Evolutionary conservation across 169 alveolate genomes (phyloP).

Genomic region (Plasmodium gaboni): DNA sequence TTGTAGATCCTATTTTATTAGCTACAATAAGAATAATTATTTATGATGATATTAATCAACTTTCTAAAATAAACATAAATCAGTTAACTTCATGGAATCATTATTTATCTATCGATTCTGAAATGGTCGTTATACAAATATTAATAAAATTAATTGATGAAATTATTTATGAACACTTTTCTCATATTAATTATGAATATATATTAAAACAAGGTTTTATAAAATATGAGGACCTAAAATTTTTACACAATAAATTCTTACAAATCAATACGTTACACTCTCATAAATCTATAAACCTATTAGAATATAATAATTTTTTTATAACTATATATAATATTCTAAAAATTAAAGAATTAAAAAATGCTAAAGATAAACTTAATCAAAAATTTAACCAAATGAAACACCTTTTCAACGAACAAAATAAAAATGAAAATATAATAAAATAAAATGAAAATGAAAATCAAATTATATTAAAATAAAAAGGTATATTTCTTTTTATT

Average conservation of each 20-base stretch:
- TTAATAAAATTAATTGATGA: slow-evolving; percentile 68
- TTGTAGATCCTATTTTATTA: slow-evolving; percentile 69
- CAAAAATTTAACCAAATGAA: slow-evolving; percentile 36
- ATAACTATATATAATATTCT: slow-evolving; percentile 60
- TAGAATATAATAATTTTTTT: slow-evolving; percentile 35
- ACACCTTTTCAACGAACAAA: slow-evolving; percentile 11
- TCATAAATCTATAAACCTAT: slow-evolving; percentile 37
- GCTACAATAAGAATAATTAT: slow-evolving; percentile 63
- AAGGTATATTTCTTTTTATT: too few species aligned
- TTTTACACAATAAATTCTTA: slow-evolving; percentile 65
- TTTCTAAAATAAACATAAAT: slow-evolving; percentile 45
- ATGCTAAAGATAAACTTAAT: slow-evolving; percentile 21
- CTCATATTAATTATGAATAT: slow-evolving; percentile 65
- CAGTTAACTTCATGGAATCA: slow-evolving; percentile 41
- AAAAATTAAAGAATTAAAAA: slow-evolving; percentile 50
- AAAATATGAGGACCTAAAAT: slow-evolving; percentile 53
- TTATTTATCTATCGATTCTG: slow-evolving; percentile 46
- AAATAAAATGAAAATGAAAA: neutral
- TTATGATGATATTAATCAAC: slow-evolving; percentile 49
- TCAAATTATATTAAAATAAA: too few species aligned
- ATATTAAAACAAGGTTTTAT: slow-evolving; percentile 54
- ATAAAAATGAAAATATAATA: neutral
- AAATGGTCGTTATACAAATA: slow-evolving; percentile 47
- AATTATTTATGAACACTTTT: slow-evolving; percentile 64
- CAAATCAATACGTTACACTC: slow-evolving; percentile 62